A percentile compares a stretch with the other conserved stretches of the same genome.
Evolutionary conservation across 345 rosid genomes (phyloP).

Genomic region (Crucihimalaya himalaica): DNA sequence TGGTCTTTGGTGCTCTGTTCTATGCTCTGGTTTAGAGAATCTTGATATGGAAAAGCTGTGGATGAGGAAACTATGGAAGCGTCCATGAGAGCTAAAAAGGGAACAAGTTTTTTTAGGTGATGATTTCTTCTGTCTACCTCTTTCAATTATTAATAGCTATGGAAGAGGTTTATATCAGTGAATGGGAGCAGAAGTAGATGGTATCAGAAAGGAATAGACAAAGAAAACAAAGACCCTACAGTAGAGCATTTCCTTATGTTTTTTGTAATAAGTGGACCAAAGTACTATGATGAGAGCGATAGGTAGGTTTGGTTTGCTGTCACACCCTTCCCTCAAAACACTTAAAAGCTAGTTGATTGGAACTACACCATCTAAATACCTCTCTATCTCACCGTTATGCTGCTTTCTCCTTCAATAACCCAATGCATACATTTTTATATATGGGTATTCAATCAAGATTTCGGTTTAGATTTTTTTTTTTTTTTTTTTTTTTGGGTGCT

Average conservation of each 20-base stretch:
- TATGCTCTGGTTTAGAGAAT: slow-evolving; percentile 15
- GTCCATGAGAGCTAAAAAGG: slow-evolving; percentile 43
- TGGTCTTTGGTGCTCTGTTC: slow-evolving; percentile 27
- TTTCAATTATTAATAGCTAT: slow-evolving; percentile 5
- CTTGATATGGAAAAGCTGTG: slow-evolving; percentile 34
- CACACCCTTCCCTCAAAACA: slow-evolving; percentile 33
- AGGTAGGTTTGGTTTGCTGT: slow-evolving; percentile 43
- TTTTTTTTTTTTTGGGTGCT: no score
- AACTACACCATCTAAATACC: slow-evolving; percentile 28
- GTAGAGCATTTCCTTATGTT: slow-evolving; percentile 16
- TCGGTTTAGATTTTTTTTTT: background rate
- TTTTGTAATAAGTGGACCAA: slow-evolving; percentile 35
- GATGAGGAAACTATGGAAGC: slow-evolving; percentile 36
- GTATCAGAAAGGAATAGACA: slow-evolving; percentile 42
- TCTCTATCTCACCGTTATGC: slow-evolving; percentile 11
- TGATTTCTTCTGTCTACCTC: slow-evolving; percentile 16
- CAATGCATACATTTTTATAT: background rate
- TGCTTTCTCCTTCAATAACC: slow-evolving; percentile 15
- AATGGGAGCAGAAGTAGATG: slow-evolving; percentile 41
- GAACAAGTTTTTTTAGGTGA: slow-evolving; percentile 3
- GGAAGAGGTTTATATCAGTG: slow-evolving; percentile 19
- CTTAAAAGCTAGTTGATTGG: slow-evolving; percentile 38
- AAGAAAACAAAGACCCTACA: slow-evolving; percentile 26
- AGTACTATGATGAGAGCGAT: slow-evolving; percentile 37
- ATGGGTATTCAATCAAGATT: background rate